Conservation (phyloP, 2,329 filamentous ascomycete genomes). For the Bretziella fagacearum region DNA sequence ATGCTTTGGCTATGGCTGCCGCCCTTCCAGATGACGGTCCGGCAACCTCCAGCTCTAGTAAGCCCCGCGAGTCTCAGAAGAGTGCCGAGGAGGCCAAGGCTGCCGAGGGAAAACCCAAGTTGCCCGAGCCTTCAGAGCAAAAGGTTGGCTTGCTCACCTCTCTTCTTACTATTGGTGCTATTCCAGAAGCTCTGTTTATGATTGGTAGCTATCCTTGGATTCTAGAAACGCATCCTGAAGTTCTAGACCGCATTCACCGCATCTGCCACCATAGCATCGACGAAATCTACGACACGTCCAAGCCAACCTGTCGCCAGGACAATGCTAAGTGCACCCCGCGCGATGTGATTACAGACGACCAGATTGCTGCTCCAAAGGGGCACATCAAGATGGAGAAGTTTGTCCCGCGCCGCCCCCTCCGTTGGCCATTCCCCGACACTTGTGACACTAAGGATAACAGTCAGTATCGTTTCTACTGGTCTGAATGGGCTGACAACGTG, state of each 20-base stretch:
- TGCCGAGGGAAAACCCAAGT: conserved; percentile 33
- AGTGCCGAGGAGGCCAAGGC: conserved; percentile 10
- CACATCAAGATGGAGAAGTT: conserved; percentile 44
- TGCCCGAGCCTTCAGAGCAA: conserved; percentile 65
- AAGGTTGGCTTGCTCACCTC: conserved; percentile 74
- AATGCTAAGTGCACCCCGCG: conserved; percentile 4
- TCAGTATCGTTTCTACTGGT: conserved; percentile 92
- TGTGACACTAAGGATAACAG: conserved; percentile 56
- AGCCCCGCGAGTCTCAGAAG: conserved; percentile 25
- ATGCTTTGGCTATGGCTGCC: conserved; percentile 75
- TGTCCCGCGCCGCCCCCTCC: conserved; percentile 47
- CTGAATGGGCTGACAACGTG: conserved; percentile 89
- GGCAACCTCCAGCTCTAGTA: conserved; percentile 26
- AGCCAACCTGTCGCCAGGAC: background rate
- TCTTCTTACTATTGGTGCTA: conserved; percentile 73
- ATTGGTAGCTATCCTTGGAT: conserved; percentile 88
- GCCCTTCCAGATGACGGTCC: conserved; percentile 70
- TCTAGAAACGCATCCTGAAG: conserved; percentile 64
- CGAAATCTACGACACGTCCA: conserved; percentile 39
- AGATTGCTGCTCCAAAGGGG: conserved; percentile 52
- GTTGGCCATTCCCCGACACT: conserved; percentile 73
- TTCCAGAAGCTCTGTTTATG: conserved; percentile 86
- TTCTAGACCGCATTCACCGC: conserved; percentile 66
- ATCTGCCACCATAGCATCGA: conserved; percentile 68
- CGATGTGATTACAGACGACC: conserved; percentile 35